Evolutionary conservation across 768 basidiomycete species (phyloP), one percentile per base, ranked within the genome.

Genomic region (Suillus clintonianus): DNA sequence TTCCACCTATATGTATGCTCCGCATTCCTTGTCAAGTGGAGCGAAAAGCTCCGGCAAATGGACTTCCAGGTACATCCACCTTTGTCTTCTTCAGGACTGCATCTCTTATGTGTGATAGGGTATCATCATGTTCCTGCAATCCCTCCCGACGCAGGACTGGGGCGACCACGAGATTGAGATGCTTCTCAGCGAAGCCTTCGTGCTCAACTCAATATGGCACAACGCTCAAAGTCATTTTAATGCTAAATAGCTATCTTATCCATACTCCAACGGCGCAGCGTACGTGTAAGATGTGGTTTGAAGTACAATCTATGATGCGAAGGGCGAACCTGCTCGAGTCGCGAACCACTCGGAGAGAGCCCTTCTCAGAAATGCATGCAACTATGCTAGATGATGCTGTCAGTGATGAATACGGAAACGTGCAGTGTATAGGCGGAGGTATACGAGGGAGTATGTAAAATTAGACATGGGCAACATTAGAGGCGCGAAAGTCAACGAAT

Each of bases 1-100:
- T 99, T 99, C 73, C 97, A 99, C 74, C 81, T 99, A 19, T 99
- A 99, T 72, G 97, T 99, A 32, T 99, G 97, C 72, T 96, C 95
- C 5, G 96, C 97, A 0, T 97, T 99, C 76, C 86, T 99, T 17
- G 94, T 97, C 19, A 89, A 89, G 66, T 99, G 95, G 94, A 97
- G 94, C 71, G 90, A 94, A 58, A 90, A 93, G 72, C 81, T 99
- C 64, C 89, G 91, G 37, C 87, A 91, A 73, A 99, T 98, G 96
- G 97, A 99, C 75, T 99, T 99, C 72, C 97, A 99, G 87, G 97
- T 92, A 67, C 71, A 83, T 74, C 24, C 19, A 34, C 17, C 30
- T 7, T 30, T 5, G 37, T 55, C 32, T 56, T 27, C 19, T 50
- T 11, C 19, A 13, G 62, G 48, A 50, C 64, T 43, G 50, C 63